Conservation (phyloP, 169 alveolate species). For the Plasmodium coatneyi region DNA sequence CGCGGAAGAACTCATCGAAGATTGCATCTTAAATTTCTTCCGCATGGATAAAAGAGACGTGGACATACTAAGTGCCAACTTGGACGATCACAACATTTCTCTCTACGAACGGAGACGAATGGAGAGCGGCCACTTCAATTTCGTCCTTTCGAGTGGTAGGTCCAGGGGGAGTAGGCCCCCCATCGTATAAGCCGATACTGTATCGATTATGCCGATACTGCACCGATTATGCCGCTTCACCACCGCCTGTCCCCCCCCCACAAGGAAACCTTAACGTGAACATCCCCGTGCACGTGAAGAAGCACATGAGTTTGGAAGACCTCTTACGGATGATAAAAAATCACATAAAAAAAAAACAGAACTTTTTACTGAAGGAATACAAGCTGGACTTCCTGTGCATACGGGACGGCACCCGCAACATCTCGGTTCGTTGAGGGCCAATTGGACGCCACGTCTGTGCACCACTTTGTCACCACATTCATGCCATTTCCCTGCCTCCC, state of each 20-base stretch:
- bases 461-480: background rate
- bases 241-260: background rate
- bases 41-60: background rate
- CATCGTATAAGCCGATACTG: too few relatives aligned
- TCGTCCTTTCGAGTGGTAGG: conserved; percentile 17
- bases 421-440: background rate
- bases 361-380: conserved; percentile 1
- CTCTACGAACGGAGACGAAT: conserved; percentile 5
- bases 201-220: background rate
- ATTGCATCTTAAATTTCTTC: background rate
- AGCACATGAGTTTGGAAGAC: conserved; percentile 16
- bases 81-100: background rate
- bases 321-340: conserved; percentile 13
- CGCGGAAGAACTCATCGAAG: conserved; percentile 35
- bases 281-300: conserved; percentile 8
- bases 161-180: background rate
- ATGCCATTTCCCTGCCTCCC: too few relatives aligned
- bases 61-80: background rate
- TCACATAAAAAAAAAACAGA: background rate
- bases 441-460: background rate
- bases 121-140: conserved; percentile 27
- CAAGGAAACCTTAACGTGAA: background rate
- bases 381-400: conserved; percentile 7
- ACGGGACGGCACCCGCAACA: conserved; percentile 1
- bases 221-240: background rate